Evolutionary conservation across 2,329 filamentous ascomycete species (phyloP), one percentile per base, ranked within the genome.

Genomic region (Macrophomina pseudophaseolina): DNA sequence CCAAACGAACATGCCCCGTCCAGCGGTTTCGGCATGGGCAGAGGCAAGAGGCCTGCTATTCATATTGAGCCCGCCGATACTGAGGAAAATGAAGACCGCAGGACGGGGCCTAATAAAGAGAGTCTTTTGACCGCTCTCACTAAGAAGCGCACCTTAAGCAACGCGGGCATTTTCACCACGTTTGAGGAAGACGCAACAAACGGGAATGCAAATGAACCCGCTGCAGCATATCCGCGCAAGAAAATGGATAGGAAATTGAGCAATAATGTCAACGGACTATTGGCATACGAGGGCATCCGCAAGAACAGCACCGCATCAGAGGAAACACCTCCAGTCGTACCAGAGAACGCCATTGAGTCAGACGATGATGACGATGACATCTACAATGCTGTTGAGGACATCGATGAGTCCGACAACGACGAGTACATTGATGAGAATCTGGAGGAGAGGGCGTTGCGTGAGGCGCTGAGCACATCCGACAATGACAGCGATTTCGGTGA

Each of bases 341-440:
- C 71, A 69, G 77, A 79, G 53, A 76, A 78, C 70, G 76, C 74
- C 52, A 77, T 78, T 60, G 75, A 76, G 60, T 75, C 72, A 38
- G 68, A 66, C 49, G 71, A 72, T 52, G 72, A 79, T 52, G 72
- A 79, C 60, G 77, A 79, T 69, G 78, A 80, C 69, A 87, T 90
- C 68, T 91, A 93, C 73, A 87, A 85, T 64, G 90, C 88, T 44
- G 90, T 96, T 68, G 91, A 94, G 74, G 87, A 93, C 60, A 90
- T 96, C 68, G 91, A 87, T 71, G 91, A 60, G 5, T 62, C 56
- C 0, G 65, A 94, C 72, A 90, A 88, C 11, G 91, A 94, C 69
- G 90, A 92, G 70, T 91, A 94, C 76, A 90, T 94, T 83, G 87
- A 94, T 66, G 86, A 91, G 74, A 87, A 89, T 83, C 85, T 88